Evolutionary conservation across 345 rosid genomes (phyloP), one percentile per base, ranked within the genome.

Genomic region (Bretschneidera sinensis): DNA sequence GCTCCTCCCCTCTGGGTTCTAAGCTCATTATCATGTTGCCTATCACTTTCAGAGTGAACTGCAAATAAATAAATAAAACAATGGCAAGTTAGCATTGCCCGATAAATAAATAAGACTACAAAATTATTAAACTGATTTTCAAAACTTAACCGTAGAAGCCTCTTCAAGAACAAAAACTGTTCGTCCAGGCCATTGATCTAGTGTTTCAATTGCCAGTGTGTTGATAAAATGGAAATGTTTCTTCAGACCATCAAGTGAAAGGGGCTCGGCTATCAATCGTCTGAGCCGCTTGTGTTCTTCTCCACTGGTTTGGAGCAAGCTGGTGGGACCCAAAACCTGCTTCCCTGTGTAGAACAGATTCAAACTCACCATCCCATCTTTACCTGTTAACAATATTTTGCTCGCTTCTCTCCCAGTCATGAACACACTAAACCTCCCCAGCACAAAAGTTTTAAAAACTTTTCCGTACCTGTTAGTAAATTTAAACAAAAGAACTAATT

Each of bases 11-110:
- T 0, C 59, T 34, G 1, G 88, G 85, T 67, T 86, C 92, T 28
- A 86, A 70, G 83, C 86, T 83, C 88, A 83, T 81, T 66, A 81
- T 81, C 86, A 85, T 83, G 79, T 83, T 79, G 39, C 92, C 88
- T 17, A 83, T 83, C 28, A 81, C 85, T 62, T 85, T 81, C 18
- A 85, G 80, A 51, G 88, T 83, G 71, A 79, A 83, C 92, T 83
- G 83, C 78, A 76, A 9, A 39, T 39, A 31, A 4, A 31, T 31
- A 31, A 4, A 9, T 4, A 31, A 31, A 31, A 31, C 35, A 31
- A 31, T 31, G n/a, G n/a, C n/a, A n/a, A n/a, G n/a, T 8, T 28
- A 2, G 8, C 33, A 28, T 28, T 8, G 3, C 33, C 33, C 3
- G 8, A 28, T 28, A 28, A 2, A 3, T 28, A 28, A 28, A 28